These are phyloP conservation scores for Naganishia onofrii DNA, from an alignment of 768 basidiomycete species.

Conservation along the genomic window DNA sequence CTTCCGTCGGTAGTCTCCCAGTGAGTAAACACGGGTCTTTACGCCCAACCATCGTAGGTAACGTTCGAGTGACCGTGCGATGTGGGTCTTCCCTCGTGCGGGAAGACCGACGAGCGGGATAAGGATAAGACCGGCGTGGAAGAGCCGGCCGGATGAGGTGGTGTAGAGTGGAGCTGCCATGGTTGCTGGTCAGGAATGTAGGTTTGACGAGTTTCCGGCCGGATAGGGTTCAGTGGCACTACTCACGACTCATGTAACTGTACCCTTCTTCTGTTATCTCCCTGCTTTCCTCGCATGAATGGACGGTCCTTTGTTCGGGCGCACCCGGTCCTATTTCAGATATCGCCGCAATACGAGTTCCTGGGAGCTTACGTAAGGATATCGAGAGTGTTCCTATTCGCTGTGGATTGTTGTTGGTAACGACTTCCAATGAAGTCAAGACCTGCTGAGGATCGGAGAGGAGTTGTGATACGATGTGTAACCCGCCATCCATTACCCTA, in stretches of 20 bases:
- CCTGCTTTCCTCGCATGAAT: no score
- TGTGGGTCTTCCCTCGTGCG: slow-evolving; percentile 94
- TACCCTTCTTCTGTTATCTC: no score
- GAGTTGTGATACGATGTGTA: no score
- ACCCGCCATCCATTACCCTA: no score
- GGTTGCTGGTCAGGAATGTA: not conserved
- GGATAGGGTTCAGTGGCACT: not conserved
- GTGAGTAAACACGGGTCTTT: slow-evolving; percentile 87
- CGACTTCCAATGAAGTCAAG: no score
- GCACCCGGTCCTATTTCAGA: no score
- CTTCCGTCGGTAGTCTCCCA: slow-evolving; percentile 92
- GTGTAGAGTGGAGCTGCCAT: slow-evolving; percentile 97
- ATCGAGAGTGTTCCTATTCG: no score
- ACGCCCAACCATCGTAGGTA: slow-evolving; percentile 98
- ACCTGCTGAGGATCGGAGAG: no score
- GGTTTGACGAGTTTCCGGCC: not conserved
- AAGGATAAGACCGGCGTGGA: slow-evolving; percentile 84
- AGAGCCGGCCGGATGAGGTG: slow-evolving; percentile 61
- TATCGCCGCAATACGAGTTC: no score
- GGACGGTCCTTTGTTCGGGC: no score
- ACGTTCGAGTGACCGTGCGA: slow-evolving; percentile 90
- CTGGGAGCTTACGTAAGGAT: no score
- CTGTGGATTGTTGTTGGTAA: no score
- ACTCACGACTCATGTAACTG: not conserved
- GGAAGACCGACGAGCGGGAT: slow-evolving; percentile 10